A percentile compares a stretch with the other conserved stretches of the same genome.
Conservation (phyloP, 2,329 filamentous ascomycete genomes). For the Zasmidium cellare region DNA sequence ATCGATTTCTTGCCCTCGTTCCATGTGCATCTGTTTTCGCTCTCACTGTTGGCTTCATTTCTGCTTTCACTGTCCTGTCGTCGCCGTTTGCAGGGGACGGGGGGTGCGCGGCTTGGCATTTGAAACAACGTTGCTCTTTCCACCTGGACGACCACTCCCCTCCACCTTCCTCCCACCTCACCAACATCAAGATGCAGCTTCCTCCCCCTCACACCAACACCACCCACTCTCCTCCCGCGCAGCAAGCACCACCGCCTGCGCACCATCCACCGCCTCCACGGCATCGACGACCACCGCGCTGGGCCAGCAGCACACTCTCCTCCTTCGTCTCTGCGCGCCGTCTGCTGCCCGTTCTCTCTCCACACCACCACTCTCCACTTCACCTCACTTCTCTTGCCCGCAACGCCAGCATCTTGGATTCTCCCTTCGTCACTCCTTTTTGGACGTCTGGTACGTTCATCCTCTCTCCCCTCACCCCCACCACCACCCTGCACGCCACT, state of each 20-base stretch:
- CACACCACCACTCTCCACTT: constrained; percentile 14
- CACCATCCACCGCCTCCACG: not conserved
- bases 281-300: not conserved
- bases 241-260: not conserved
- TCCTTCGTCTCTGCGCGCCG: not conserved
- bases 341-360: not conserved
- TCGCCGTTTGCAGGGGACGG: not conserved
- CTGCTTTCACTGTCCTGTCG: not conserved
- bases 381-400: constrained; percentile 13
- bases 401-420: constrained; percentile 20
- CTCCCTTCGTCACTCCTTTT: constrained; percentile 27
- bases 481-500: constrained; percentile 1
- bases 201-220: not conserved
- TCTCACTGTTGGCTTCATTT: not conserved
- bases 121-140: not conserved
- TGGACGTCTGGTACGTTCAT: constrained; percentile 12
- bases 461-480: too few species aligned
- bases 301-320: not conserved
- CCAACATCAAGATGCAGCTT: not conserved
- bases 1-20: not conserved
- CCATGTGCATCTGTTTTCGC: not conserved
- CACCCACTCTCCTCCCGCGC: not conserved
- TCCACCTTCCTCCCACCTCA: not conserved
- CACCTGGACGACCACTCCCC: not conserved
- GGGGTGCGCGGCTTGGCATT: not conserved